phyloP scores from a whole-genome alignment of 352 stramenopile genomes.

The Phytophthora lateralis region DNA sequence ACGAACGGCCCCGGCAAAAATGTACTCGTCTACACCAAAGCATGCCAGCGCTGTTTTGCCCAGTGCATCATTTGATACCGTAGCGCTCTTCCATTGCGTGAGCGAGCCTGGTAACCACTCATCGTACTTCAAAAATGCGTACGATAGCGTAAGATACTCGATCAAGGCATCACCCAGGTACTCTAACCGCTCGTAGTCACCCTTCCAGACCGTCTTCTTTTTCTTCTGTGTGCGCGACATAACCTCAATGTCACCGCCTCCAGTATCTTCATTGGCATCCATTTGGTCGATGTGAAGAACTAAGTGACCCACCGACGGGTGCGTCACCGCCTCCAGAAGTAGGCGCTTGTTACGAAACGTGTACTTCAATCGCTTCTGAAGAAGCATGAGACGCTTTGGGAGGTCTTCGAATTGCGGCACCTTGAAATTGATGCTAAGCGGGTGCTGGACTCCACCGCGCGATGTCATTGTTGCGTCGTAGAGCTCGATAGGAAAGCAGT shows the following conservation, averaged over 20 bases:
- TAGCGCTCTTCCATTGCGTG: constrained; percentile 86
- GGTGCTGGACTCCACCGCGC: constrained; percentile 23
- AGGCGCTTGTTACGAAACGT: constrained; percentile 80
- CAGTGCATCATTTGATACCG: constrained; percentile 84
- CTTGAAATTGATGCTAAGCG: constrained; percentile 56
- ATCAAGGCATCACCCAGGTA: constrained; percentile 91
- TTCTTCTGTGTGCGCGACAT: constrained; percentile 40
- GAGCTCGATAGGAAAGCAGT: constrained; percentile 71
- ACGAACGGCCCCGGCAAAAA: constrained; percentile 63
- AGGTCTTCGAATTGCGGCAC: constrained; percentile 67
- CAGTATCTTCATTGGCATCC: constrained; percentile 18
- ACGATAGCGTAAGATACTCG: constrained; percentile 88
- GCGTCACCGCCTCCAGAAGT: constrained; percentile 78
- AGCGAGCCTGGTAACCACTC: constrained; percentile 81
- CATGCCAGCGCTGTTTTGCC: constrained; percentile 81
- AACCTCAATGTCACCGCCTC: constrained; percentile 26
- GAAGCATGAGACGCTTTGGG: constrained; percentile 47
- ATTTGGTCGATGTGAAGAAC: constrained; percentile 53
- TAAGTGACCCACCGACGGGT: constrained; percentile 73
- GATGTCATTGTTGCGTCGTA: constrained; percentile 43
- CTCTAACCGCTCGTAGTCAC: constrained; percentile 90
- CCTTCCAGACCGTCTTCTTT: constrained; percentile 61
- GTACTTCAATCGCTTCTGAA: constrained; percentile 85
- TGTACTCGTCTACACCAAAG: constrained; percentile 85
- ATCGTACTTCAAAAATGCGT: constrained; percentile 73